These are phyloP conservation scores for Pseudogymnoascus sp. DNA, from an alignment of 2,329 filamentous ascomycete genomes.

Conservation along the genomic window DNA sequence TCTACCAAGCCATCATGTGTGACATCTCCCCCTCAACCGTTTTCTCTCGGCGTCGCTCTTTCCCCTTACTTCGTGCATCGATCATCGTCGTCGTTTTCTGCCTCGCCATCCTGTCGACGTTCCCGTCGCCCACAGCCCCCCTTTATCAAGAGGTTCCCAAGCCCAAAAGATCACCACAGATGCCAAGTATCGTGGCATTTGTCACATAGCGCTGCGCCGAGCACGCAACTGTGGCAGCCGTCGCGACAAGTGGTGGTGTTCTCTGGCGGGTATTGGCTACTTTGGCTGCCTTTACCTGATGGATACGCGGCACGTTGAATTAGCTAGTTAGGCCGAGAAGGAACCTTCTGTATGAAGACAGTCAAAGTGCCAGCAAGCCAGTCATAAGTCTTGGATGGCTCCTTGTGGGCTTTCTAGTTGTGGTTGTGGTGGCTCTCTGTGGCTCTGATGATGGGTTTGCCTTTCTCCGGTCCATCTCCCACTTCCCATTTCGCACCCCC, in stretches of 20 bases:
- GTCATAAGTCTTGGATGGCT: not conserved
- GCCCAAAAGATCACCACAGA: not conserved
- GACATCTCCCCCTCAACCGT: not conserved
- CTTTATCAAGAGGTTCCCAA: not conserved
- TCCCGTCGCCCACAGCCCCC: not conserved
- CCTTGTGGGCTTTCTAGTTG: not conserved
- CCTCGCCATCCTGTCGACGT: not conserved
- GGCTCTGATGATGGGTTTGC: not conserved
- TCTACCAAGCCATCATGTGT: not conserved
- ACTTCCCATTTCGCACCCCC: not conserved
- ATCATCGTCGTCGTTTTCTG: not conserved
- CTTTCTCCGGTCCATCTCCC: not conserved
- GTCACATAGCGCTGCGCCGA: slow-evolving; percentile 56
- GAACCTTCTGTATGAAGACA: not conserved
- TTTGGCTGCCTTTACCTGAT: not conserved
- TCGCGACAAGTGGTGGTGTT: not conserved
- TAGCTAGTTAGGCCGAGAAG: not conserved
- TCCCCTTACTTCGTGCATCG: not conserved
- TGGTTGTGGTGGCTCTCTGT: not conserved
- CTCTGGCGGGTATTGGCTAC: not conserved
- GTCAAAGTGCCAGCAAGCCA: not conserved
- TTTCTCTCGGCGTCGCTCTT: slow-evolving; percentile 1
- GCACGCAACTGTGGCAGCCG: slow-evolving; percentile 49
- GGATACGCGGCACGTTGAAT: not conserved
- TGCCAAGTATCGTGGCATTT: slow-evolving; percentile 21